Conservation (phyloP, 2,329 filamentous ascomycete genomes). For the Nemania serpens region DNA sequence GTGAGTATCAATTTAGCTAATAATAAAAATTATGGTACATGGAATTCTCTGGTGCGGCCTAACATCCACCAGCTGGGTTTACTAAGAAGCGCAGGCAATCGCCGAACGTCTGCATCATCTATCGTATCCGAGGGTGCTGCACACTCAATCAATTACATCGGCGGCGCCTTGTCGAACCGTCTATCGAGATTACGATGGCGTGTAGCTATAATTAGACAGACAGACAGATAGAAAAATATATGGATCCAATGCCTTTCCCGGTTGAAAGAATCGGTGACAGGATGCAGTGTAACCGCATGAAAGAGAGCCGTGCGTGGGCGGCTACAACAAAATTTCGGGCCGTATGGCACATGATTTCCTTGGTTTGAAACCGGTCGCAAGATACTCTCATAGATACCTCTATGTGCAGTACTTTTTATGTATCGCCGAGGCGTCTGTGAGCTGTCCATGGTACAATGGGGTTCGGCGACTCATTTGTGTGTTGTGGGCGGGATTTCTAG, state of each 20-base stretch:
- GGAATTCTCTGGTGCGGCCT: too few species aligned
- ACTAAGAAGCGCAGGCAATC: too few species aligned
- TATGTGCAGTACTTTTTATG: background rate
- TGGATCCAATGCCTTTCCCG: background rate
- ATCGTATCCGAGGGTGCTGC: too few species aligned
- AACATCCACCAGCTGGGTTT: too few species aligned
- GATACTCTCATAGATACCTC: background rate
- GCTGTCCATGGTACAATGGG: too few species aligned
- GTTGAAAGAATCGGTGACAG: background rate
- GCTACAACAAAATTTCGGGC: background rate
- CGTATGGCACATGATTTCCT: background rate
- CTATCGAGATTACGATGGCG: background rate
- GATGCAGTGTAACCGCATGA: constrained; percentile 9
- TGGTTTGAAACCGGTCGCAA: background rate
- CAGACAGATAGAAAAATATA: too few species aligned
- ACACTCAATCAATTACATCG: background rate
- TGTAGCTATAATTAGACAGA: background rate
- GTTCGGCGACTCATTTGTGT: background rate
- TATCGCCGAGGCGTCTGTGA: background rate
- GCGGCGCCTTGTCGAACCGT: background rate
- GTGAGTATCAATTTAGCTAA: too few species aligned
- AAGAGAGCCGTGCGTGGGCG: background rate
- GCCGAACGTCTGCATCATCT: too few species aligned
- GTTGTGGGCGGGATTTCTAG: background rate
- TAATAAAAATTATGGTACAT: too few species aligned